phyloP scores from a whole-genome alignment of 2,329 filamentous ascomycete genomes.

The Diplodia sapinea region DNA sequence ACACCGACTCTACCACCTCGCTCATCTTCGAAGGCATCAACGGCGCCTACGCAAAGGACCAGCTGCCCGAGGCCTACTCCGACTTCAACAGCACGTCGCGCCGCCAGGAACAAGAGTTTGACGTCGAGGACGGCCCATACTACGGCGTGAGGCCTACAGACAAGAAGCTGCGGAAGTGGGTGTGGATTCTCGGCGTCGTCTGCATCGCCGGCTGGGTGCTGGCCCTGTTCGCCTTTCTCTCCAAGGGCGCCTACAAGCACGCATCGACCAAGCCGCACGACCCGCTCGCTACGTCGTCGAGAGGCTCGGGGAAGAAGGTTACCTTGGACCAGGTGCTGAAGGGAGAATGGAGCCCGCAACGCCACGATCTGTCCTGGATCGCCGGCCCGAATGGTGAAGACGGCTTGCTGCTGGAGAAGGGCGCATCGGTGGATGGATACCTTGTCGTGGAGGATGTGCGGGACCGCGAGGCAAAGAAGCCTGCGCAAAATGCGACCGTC shows the following conservation, averaged over 20 bases:
- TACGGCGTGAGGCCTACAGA: constrained; percentile 63
- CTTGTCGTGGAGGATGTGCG: constrained; percentile 87
- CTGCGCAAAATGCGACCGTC: constrained; percentile 63
- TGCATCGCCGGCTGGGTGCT: constrained; percentile 72
- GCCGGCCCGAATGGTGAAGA: constrained; percentile 77
- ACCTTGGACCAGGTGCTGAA: constrained; percentile 72
- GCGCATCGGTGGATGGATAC: constrained; percentile 63
- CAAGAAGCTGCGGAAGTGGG: constrained; percentile 65
- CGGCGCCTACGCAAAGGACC: constrained; percentile 54
- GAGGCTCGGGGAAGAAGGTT: constrained; percentile 72
- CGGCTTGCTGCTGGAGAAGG: constrained; percentile 80
- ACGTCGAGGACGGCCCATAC: constrained; percentile 58
- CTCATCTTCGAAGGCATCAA: constrained; percentile 79
- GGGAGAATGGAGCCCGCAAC: constrained; percentile 68
- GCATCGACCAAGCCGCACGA: constrained; percentile 69
- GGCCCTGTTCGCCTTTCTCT: constrained; percentile 70
- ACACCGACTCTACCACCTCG: constrained; percentile 83
- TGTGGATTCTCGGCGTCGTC: constrained; percentile 66
- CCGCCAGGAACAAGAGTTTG: constrained; percentile 57
- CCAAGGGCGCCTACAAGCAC: constrained; percentile 69
- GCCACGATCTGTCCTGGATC: constrained; percentile 77
- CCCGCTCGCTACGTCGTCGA: constrained; percentile 66
- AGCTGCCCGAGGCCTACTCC: constrained; percentile 45
- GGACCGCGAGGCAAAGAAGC: constrained; percentile 50
- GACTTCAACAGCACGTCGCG: constrained; percentile 50